A percentile compares a stretch with the other conserved stretches of the same genome.
These are phyloP conservation scores for Caryopteris hybrid DNA, from an alignment of 305 asterid species.

Conservation along the genomic window DNA sequence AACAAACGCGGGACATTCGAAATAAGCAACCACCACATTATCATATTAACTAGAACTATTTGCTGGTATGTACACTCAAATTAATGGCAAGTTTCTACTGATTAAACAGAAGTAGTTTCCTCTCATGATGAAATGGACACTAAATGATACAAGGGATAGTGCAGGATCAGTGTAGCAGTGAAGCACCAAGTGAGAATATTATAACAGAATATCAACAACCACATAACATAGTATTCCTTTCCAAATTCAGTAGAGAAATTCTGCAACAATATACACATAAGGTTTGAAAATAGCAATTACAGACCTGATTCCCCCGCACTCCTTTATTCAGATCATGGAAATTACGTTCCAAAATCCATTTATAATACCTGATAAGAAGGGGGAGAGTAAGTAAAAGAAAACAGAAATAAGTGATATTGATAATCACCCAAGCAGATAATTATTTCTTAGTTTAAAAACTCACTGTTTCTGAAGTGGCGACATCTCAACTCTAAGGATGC, in stretches of 20 bases:
- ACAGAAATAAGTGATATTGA: background rate
- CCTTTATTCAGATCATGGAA: slow-evolving; percentile 98
- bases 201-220: background rate
- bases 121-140: background rate
- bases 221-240: slow-evolving; percentile 1
- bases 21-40: background rate
- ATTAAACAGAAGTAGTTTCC: slow-evolving; percentile 5
- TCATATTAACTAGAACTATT: background rate
- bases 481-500: slow-evolving; percentile 99
- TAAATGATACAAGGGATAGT: background rate
- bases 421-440: slow-evolving; percentile 3
- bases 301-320: slow-evolving; percentile 98
- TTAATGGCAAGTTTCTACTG: background rate
- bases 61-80: slow-evolving; percentile 2
- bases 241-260: background rate
- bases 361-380: slow-evolving; percentile 65
- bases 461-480: slow-evolving; percentile 99
- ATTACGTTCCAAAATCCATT: slow-evolving; percentile 99
- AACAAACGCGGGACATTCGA: slow-evolving; percentile 4
- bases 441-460: background rate
- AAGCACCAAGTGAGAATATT: slow-evolving; percentile 17
- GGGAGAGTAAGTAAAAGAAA: background rate
- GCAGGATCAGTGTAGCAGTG: background rate
- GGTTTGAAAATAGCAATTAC: slow-evolving; percentile 17
- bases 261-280: slow-evolving; percentile 10